Percentiles rank a stretch among this genome's conserved stretches.
phyloP scores from a whole-genome alignment of 495 filamentous ascomycete genomes.

The Filosporella fistucella region DNA sequence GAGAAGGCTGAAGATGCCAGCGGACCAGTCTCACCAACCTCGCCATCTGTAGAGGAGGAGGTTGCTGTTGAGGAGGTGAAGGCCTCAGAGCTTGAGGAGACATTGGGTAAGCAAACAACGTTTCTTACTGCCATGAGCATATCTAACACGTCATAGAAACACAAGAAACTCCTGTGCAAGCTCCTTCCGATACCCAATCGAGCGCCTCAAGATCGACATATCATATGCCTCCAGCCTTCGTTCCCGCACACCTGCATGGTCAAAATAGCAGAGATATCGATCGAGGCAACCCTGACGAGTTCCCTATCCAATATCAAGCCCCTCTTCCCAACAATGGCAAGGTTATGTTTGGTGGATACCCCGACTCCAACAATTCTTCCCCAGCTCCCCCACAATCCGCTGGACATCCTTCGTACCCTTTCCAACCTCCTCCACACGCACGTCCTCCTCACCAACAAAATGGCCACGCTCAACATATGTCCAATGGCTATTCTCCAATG shows the following conservation, averaged over 20 bases:
- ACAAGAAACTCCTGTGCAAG: conserved; percentile 10
- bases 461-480: conserved; percentile 14
- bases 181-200: conserved; percentile 19
- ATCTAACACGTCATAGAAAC: not conserved
- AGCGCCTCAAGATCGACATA: conserved; percentile 18
- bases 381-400: conserved; percentile 33
- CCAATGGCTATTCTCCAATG: conserved; percentile 30
- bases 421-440: conserved; percentile 10
- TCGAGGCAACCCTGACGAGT: no score
- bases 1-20: not conserved
- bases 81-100: conserved; percentile 9
- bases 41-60: conserved; percentile 2
- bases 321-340: conserved; percentile 36
- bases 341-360: conserved; percentile 36
- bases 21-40: not conserved
- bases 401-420: conserved; percentile 30
- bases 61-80: not conserved
- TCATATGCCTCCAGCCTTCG: conserved; percentile 27
- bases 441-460: conserved; percentile 9
- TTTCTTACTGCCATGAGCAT: not conserved
- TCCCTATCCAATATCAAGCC: no score
- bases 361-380: conserved; percentile 43
- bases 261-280: no score
- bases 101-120: conserved; percentile 16
- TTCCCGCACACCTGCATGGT: conserved; percentile 30